A percentile compares a stretch with the other conserved stretches of the same genome.
Conservation (phyloP, 495 filamentous ascomycete species). For the Daldinia bambusicola region DNA sequence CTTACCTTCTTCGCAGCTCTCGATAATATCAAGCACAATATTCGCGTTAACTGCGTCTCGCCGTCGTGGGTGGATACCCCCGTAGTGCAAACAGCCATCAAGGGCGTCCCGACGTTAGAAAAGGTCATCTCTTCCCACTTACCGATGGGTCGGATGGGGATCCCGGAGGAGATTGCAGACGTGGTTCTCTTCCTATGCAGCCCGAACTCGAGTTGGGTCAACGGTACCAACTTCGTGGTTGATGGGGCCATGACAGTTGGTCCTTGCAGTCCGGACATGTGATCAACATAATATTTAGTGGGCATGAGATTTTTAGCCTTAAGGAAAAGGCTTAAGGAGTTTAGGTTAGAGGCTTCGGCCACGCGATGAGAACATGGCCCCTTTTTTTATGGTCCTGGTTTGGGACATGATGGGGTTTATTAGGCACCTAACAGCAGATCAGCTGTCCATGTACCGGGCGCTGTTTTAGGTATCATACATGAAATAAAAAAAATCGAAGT, state of each 20-base stretch:
- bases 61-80: conserved; percentile 16
- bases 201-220: conserved; percentile 7
- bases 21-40: conserved; percentile 2
- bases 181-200: conserved; percentile 15
- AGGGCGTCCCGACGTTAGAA: neutral
- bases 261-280: conserved; percentile 3
- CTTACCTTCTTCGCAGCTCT: conserved; percentile 2
- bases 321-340: conserved; percentile 3
- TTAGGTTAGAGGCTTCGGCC: neutral
- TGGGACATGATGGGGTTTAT: neutral
- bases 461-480: neutral
- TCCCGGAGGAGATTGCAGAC: conserved; percentile 14
- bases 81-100: neutral
- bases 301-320: neutral
- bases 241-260: conserved; percentile 16
- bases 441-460: neutral
- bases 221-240: conserved; percentile 7
- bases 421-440: neutral
- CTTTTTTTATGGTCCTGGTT: neutral
- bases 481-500: neutral
- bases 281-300: conserved; percentile 6
- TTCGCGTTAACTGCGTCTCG: conserved; percentile 13
- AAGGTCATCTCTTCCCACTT: neutral
- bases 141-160: conserved; percentile 13
- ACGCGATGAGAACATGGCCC: neutral